phyloP scores from a whole-genome alignment of 306 rosid genomes.

The Geum urbanum region DNA sequence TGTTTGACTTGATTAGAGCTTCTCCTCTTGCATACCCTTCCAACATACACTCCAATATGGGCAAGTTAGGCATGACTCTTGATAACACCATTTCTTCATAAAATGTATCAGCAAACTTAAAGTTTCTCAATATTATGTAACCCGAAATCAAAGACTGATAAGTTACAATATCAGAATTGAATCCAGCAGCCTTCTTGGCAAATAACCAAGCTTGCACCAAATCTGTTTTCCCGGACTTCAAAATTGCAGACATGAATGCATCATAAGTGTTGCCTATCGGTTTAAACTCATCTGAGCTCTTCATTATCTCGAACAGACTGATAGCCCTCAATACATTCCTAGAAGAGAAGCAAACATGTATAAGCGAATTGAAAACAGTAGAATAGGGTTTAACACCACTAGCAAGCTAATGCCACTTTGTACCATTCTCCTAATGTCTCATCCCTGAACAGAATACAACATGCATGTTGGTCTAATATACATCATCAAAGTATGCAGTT shows the following conservation, averaged over 20 bases:
- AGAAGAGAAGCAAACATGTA: conserved; percentile 53
- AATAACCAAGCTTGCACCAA: conserved; percentile 61
- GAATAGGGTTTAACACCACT: conserved; percentile 50
- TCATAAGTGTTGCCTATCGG: conserved; percentile 47
- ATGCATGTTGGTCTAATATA: too few species aligned
- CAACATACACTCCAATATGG: conserved; percentile 45
- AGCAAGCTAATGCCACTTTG: conserved; percentile 1
- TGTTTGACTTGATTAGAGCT: conserved; percentile 31
- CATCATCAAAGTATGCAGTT: too few species aligned
- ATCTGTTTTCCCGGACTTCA: conserved; percentile 39
- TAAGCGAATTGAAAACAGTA: conserved; percentile 55
- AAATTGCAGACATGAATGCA: conserved; percentile 45
- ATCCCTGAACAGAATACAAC: too few species aligned
- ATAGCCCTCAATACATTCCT: conserved; percentile 41
- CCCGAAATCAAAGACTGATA: conserved; percentile 50
- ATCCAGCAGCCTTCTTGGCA: conserved; percentile 46
- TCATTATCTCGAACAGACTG: conserved; percentile 64
- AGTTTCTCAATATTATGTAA: conserved; percentile 40
- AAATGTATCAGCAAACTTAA: conserved; percentile 35
- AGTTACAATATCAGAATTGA: conserved; percentile 37
- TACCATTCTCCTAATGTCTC: too few species aligned
- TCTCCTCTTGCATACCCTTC: conserved; percentile 50
- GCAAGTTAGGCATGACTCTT: conserved; percentile 40
- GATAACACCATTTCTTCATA: conserved; percentile 44
- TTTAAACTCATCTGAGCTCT: conserved; percentile 46